A percentile compares a stretch with the other conserved stretches of the same genome.
phyloP scores from a whole-genome alignment of 2,329 filamentous ascomycete species.

The Scortechinia acanthostroma region DNA sequence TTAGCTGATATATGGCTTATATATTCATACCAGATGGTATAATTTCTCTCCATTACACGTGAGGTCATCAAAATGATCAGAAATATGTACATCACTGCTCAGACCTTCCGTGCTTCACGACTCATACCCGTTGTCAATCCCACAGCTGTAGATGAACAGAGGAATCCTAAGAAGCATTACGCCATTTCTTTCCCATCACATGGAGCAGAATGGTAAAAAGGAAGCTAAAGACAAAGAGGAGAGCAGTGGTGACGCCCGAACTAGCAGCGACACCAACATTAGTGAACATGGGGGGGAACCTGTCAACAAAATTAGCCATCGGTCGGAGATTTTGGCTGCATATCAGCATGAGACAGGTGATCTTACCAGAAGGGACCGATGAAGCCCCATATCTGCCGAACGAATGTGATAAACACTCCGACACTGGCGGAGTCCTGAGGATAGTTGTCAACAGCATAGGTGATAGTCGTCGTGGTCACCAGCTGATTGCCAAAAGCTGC shows the following conservation, averaged over 20 bases:
- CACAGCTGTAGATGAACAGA: too few relatives aligned
- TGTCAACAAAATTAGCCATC: too few relatives aligned
- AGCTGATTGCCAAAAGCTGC: slow-evolving; percentile 49
- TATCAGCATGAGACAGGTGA: background rate
- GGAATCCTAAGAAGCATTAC: too few relatives aligned
- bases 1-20: too few relatives aligned
- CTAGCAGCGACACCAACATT: background rate
- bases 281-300: slow-evolving; percentile 5
- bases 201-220: background rate
- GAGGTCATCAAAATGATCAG: too few relatives aligned
- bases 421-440: slow-evolving; percentile 40
- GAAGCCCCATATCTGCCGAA: slow-evolving; percentile 44
- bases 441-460: slow-evolving; percentile 52
- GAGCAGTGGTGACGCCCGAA: background rate
- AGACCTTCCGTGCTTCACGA: too few relatives aligned
- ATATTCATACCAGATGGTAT: too few relatives aligned
- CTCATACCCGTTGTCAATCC: too few relatives aligned
- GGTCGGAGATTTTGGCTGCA: too few relatives aligned
- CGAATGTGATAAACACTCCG: slow-evolving; percentile 49
- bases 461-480: slow-evolving; percentile 50
- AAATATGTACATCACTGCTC: too few relatives aligned
- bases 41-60: too few relatives aligned
- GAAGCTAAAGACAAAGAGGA: background rate
- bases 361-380: slow-evolving; percentile 27
- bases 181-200: background rate